Evolutionary conservation across 1,284 basidiomycete genomes (phyloP), one percentile per base, ranked within the genome.

Genomic region (Sparassis latifolia): DNA sequence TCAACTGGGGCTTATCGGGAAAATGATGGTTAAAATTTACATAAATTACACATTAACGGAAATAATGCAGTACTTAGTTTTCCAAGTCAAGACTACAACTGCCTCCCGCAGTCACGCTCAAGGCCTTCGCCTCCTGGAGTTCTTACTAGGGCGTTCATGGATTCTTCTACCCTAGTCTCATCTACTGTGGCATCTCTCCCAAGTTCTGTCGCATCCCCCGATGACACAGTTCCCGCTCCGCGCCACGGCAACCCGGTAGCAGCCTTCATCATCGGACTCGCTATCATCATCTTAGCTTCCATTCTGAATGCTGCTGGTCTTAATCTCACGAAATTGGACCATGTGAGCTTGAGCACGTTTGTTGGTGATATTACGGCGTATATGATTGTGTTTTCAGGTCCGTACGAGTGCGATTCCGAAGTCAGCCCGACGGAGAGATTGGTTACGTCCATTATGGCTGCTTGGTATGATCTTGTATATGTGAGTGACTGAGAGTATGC

Each of bases 271-370:
- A 90, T 90, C 53, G 88, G 89, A 5, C 78, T 92, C 49, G 68
- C 81, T 39, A 92, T 93, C 60, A 80, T 92, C 42, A 70, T 87
- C 2, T 71, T 87, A 10, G 86, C 91, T 0, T 89, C 86, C 5
- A 77, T 92, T 10, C 74, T 91, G 58, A 93, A 92, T 60, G 91
- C 90, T 40, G 87, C 86, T 1, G 90, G 91, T 28, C 73, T 92
- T 44, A 92, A 92, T 64, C 70, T 92, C 53, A 89, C 86, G 42
- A 92, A 92, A 66, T 69, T 91, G 35, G 89, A 92, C 67, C 87
- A 90, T 77, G 86, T 86, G 55, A 55, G 78, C 62, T n/a, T 44
- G 55, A 38, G 1, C 33, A 33, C 39, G 33, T 10, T 20, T 42
- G 35, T 20, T 20, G 20, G 20, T 20, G 20, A 20, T 20, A 20